Base-by-base conservation (phyloP, 192 early-diverging fungal genomes). In the Podila verticillata region DNA sequence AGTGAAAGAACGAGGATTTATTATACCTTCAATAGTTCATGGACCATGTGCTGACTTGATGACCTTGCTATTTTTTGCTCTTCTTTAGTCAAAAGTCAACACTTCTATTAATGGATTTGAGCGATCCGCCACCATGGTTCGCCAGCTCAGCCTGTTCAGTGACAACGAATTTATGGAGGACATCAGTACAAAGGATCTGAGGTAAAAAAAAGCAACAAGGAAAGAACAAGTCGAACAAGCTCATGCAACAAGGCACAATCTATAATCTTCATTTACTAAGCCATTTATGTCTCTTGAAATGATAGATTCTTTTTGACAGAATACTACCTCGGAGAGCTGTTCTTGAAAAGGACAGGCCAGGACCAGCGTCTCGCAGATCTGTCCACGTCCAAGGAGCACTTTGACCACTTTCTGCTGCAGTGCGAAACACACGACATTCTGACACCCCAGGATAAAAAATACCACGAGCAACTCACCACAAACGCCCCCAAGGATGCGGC, bases 141-240 rank as follows among this genome's bases (percentile, higher is more conserved):
- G 81, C 29, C 74, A 86, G 22, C 88, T 96, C 7, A 86, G 84
- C 30, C 72, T 97, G 35, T 97, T 98, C 73, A 95, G 94, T 73
- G 84, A 78, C 24, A 97, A 98, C 82, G 97, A 98, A 71, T 88
- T 89, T 20, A 66, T 94, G 57, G 95, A 98, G 7, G 97, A 98
- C 81, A 91, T 97, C 34, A 91, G 90, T 48, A 93, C 95, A 8
- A 83, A 85, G 24, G 94, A 97, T 78, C 85, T 98, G 26, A 84
- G 87, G 87, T 88, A 83, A 32, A 57, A n/a, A n/a, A n/a, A n/a
- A n/a, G n/a, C n/a, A n/a, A 8, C 13, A 54, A 26, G 51, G 17
- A 26, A 6, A 54, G 4, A n/a, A n/a, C n/a, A n/a, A n/a, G n/a
- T n/a, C n/a, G n/a, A n/a, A 7, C 3, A 44, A 17, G 39, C 2